phyloP scores from a whole-genome alignment of 495 filamentous ascomycete species.

The Oidiodendron maius region DNA sequence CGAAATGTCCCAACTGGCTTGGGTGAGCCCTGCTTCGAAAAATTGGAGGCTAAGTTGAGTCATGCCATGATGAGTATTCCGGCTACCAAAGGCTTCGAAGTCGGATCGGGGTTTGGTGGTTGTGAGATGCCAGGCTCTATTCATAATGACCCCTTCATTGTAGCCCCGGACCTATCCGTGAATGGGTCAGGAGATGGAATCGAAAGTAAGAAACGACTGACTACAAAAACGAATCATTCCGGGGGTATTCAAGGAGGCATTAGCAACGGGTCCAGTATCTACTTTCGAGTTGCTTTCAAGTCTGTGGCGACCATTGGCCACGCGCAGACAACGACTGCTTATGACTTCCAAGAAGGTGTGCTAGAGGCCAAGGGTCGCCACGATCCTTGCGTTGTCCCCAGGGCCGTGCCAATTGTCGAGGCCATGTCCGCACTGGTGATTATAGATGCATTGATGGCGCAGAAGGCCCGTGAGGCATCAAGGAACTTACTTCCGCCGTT shows the following conservation, averaged over 20 bases:
- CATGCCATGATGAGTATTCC: slow-evolving; percentile 98
- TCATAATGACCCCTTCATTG: slow-evolving; percentile 89
- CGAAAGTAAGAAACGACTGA: slow-evolving; percentile 50
- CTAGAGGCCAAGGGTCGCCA: slow-evolving; percentile 93
- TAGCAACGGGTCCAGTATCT: slow-evolving; percentile 88
- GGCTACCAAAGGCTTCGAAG: slow-evolving; percentile 94
- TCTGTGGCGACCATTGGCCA: slow-evolving; percentile 92
- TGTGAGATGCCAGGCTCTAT: slow-evolving; percentile 82
- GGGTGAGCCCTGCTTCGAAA: slow-evolving; percentile 94
- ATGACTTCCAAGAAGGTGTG: slow-evolving; percentile 62
- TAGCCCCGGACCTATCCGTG: slow-evolving; percentile 32
- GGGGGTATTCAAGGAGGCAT: slow-evolving; percentile 97
- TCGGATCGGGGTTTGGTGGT: slow-evolving; percentile 89
- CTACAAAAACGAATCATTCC: slow-evolving; percentile 92
- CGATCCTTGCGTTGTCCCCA: slow-evolving; percentile 91
- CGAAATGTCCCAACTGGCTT: slow-evolving; percentile 82
- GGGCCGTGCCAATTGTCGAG: slow-evolving; percentile 94
- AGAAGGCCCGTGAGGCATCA: slow-evolving; percentile 63
- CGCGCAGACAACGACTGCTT: slow-evolving; percentile 79
- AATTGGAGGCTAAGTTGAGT: slow-evolving; percentile 87
- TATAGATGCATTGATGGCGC: slow-evolving; percentile 86
- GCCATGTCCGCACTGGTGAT: slow-evolving; percentile 89
- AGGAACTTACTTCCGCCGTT: slow-evolving; percentile 47
- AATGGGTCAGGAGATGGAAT: slow-evolving; percentile 35
- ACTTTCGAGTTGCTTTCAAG: slow-evolving; percentile 96